Conservation (phyloP, 2,329 filamentous ascomycete genomes). For the Xylariaceae sp. region DNA sequence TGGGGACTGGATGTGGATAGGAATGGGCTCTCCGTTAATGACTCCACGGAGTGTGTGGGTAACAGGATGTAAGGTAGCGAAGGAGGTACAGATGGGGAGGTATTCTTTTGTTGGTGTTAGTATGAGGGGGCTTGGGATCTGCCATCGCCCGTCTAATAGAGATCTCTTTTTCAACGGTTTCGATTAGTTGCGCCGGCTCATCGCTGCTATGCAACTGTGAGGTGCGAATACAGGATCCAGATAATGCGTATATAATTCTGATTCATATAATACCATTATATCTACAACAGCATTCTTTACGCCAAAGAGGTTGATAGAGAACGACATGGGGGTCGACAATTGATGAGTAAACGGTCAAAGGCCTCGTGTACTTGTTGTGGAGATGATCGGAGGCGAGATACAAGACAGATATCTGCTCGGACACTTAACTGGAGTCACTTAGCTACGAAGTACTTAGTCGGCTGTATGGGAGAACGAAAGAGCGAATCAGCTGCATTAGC, state of each 20-base stretch:
- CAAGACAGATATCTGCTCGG: not conserved
- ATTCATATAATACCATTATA: not conserved
- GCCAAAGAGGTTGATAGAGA: not conserved
- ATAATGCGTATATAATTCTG: too few relatives aligned
- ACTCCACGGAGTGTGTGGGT: slow-evolving; percentile 1
- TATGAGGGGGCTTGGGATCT: not conserved
- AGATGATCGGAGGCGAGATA: not conserved
- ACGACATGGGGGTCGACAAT: not conserved
- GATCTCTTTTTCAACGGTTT: too few relatives aligned
- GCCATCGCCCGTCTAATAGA: not conserved
- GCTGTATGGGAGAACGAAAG: not conserved
- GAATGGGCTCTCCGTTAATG: not conserved
- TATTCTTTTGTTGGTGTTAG: not conserved
- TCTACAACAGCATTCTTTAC: not conserved
- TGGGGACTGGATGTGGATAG: not conserved
- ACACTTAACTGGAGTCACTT: not conserved
- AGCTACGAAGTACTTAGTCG: not conserved
- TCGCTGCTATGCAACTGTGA: too few relatives aligned
- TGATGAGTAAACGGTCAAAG: not conserved
- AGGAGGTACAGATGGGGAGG: not conserved
- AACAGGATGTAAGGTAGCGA: not conserved
- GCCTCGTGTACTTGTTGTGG: not conserved
- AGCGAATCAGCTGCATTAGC: not conserved
- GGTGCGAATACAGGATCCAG: too few relatives aligned
- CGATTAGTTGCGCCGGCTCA: too few relatives aligned